Evolutionary conservation across 768 basidiomycete species (phyloP).

Genomic region (Mycena leptocephala): DNA sequence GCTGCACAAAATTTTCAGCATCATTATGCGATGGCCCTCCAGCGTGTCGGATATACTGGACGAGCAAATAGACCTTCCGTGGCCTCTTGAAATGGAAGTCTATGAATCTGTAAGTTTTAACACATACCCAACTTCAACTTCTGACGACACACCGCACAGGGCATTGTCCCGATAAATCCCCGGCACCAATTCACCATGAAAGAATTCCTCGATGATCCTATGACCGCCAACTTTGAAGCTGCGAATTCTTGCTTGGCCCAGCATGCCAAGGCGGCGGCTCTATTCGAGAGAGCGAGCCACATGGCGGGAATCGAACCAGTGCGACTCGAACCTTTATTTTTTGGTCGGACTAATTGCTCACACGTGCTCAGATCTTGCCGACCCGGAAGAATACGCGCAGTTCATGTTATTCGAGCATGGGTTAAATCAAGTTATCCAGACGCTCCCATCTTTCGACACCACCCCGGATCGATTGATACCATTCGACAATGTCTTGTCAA

Average conservation of each 20-base stretch:
- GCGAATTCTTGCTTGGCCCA: slow-evolving; percentile 14
- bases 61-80: slow-evolving; percentile 53
- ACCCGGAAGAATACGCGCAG: slow-evolving; percentile 29
- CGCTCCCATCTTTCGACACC: slow-evolving; percentile 14
- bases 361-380: slow-evolving; percentile 11
- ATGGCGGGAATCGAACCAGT: slow-evolving; percentile 32
- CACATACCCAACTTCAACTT: not conserved
- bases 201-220: slow-evolving; percentile 28
- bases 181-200: slow-evolving; percentile 26
- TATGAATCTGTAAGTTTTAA: slow-evolving; percentile 34
- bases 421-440: slow-evolving; percentile 21
- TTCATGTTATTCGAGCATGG: slow-evolving; percentile 31
- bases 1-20: slow-evolving; percentile 51
- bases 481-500: slow-evolving; percentile 27
- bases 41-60: slow-evolving; percentile 46
- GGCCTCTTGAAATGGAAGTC: slow-evolving; percentile 51
- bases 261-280: slow-evolving; percentile 25
- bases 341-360: not conserved
- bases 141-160: slow-evolving; percentile 19
- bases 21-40: slow-evolving; percentile 47
- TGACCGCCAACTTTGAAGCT: slow-evolving; percentile 13
- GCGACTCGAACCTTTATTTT: slow-evolving; percentile 30
- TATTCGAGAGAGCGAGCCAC: slow-evolving; percentile 46
- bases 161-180: slow-evolving; percentile 26
- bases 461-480: slow-evolving; percentile 19